Base-by-base conservation (phyloP, 2,329 filamentous ascomycete species). In the Didymella segeticola region DNA sequence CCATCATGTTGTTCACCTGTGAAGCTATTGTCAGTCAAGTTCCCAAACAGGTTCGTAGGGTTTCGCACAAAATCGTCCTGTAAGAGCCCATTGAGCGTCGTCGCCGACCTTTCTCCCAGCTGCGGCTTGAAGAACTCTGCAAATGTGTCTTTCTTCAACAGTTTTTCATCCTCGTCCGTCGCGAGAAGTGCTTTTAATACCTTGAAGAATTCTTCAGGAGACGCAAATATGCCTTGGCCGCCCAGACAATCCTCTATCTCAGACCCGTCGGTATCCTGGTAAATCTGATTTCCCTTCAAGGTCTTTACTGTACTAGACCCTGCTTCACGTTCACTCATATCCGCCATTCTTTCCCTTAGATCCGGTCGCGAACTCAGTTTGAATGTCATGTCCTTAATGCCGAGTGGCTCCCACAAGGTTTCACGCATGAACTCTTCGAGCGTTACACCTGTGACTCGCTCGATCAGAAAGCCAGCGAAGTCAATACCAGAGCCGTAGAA, bases 401-500 rank as follows among this genome's bases (percentile, higher is more conserved):
- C 75, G 2, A 82, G 70, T 1, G 78, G 79, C 42, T 74, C 64
- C 68, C 78, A 76, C 10, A 82, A 74, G 50, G 79, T 67, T 25
- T 82, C 77, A 0, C 85, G 84, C 1, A 87, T 86, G 57, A 89
- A 84, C 55, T 84, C 83, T 1, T 87, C 68, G 4, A 89, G 69
- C 0, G 86, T 82, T 55, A 71, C 69, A 5, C 70, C 67, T 22
- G 63, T 78, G 72, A 79, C 37, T 4, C 64, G 66, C 62, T 82
- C 77, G 4, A 84, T 66, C 1, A 78, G 67, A 5, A 77, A 53
- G 3, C 79, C 80, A 0, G 77, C 80, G 75, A 79, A 83, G 69
- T 84, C 82, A 34, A 78, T 52, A 0, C 70, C 67, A 3, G 72
- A 62, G 4, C 82, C 80, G 53, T 84, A 85, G 25, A 67, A 69